Evolutionary conservation across 2,329 filamentous ascomycete genomes (phyloP), one percentile per base, ranked within the genome.

Genomic region (Colletotrichum sublineola): DNA sequence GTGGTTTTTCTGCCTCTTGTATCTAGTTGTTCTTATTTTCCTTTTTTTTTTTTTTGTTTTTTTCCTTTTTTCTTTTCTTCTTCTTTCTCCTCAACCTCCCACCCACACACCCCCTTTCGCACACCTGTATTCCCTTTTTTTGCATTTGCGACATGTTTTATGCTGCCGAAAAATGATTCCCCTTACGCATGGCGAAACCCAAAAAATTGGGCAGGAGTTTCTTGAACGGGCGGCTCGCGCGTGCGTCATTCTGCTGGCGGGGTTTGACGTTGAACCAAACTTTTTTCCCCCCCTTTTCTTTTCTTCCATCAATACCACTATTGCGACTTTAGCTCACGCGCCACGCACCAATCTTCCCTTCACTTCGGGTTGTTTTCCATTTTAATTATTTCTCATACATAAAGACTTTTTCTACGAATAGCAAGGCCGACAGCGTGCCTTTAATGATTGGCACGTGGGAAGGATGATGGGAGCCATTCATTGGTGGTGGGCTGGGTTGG

Each of bases 121-220:
- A 55, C 58, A 38, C 18, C 29, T 58, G 58, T 57, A 20, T 60
- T 53, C 20, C 29, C 58, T 70, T 60, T 53, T 44, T 20, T 63
- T 70, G 61, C 71, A 62, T 73, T 64, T 69, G 69, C 69, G 69
- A 55, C 67, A 72, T 63, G 31, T 64, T 72, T 72, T 72, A 53
- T 72, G 60, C 58, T 69, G 66, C 67, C 61, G 66, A 72, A 61
- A 61, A 33, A 72, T 72, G 70, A 72, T 72, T 72, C 70, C 70
- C 70, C 70, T 36, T 72, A 72, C 66, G 70, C 70, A 72, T 72
- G 70, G 70, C 70, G 66, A 72, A 69, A 55, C 70, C 70, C 60
- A 69, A 48, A 65, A 46, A 65, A 15, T 20, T 65, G 70, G 70
- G 70, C 66, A 69, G 70, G 70, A 72, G 70, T 72, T 72, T 70